Base-by-base conservation (phyloP, 208 protist genomes). In the Leishmania guyanensis region DNA sequence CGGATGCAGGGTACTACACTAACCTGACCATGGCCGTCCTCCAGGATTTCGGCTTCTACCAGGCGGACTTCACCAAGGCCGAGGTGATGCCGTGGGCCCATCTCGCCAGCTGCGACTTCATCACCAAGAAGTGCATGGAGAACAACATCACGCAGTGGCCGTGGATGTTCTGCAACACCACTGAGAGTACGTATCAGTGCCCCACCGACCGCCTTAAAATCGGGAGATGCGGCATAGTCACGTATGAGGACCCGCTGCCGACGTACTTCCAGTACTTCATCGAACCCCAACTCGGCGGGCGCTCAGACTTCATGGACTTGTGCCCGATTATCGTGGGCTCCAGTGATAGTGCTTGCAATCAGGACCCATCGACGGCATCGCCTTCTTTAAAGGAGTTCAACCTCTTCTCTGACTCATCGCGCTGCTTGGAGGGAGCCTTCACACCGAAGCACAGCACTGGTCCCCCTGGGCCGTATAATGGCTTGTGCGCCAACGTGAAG, bases 1-100 rank as follows among this genome's bases (percentile, higher is more conserved):
- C 12, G 4, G 16, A n/a, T 64, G 75, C 46, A 16, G 87, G 53
- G 29, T 96, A 82, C 79, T 94, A 91, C 84, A 95, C 79, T 16
- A 82, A 80, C 9, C 75, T 98, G 6, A 98, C 97, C 26, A 81
- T 98, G 68, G 86, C 95, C 2, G 54, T 87, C 3, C 93, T 98
- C 62, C 80, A 96, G 48, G 94, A 98, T 79, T 73, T 93, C 3
- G 91, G 91, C 50, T 96, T 86, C 79, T 98, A 98, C 88, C 60
- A 76, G n/a, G 91, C 81, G 33, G 84, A 91, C 82, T 96, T 90
- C 83, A 77, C 6, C 69, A 89, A 89, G 62, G 92, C 88, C 1
- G 90, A 97, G 68, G 75, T 33, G 36, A 93, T 98, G 87, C n/a
- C 66, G 50, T 98, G 92, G 92, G 95, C 92, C 62, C 62, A 77